Conservation (phyloP, 148 eudicot species). For the Rhododendron simsii region DNA sequence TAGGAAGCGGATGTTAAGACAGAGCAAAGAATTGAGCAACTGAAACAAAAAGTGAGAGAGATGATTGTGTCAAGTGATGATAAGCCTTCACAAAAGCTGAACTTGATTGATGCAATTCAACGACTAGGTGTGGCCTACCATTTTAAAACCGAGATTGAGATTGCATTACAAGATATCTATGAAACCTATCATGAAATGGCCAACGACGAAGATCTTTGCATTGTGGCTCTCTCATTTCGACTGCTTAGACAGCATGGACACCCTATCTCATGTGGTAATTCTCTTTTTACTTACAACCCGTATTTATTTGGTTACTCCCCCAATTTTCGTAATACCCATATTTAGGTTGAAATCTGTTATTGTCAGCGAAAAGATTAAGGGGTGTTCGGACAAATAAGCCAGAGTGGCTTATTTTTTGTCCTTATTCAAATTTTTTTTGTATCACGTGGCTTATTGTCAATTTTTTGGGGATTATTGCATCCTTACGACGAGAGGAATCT, state of each 20-base stretch:
- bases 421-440: too few relatives aligned
- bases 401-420: too few relatives aligned
- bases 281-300: too few relatives aligned
- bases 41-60: constrained; percentile 13
- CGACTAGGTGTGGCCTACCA: constrained; percentile 14
- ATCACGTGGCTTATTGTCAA: too few relatives aligned
- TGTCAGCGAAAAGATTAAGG: too few relatives aligned
- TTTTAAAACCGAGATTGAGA: neutral
- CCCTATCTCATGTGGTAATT: constrained; percentile 11
- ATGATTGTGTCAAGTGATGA: neutral
- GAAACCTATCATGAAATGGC: neutral
- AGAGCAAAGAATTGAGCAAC: constrained; percentile 1
- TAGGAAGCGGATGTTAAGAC: neutral
- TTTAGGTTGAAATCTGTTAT: too few relatives aligned
- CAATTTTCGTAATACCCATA: too few relatives aligned
- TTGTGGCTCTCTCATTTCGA: constrained; percentile 16
- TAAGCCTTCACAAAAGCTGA: neutral
- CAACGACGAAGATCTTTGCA: constrained; percentile 1
- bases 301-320: too few relatives aligned
- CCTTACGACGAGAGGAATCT: too few relatives aligned
- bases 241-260: neutral
- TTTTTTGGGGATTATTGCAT: too few relatives aligned
- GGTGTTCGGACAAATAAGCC: too few relatives aligned
- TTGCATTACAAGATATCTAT: neutral
- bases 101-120: constrained; percentile 20